phyloP scores from a whole-genome alignment of 768 basidiomycete species.

The Phlebiopsis flavidoalba region DNA sequence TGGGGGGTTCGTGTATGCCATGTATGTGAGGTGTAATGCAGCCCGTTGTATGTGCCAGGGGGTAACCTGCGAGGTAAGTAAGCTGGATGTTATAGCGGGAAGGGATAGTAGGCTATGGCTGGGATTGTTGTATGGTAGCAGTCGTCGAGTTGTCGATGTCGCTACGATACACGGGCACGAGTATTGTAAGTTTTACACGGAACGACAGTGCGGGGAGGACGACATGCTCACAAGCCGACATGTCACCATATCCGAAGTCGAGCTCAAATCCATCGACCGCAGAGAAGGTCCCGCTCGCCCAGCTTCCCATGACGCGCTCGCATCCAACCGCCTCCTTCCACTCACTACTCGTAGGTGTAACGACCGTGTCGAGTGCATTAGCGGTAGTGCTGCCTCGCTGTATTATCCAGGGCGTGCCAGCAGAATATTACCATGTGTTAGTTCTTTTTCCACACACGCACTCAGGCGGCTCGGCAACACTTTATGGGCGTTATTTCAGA shows the following conservation, averaged over 20 bases:
- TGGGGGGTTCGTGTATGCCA: constrained; percentile 37
- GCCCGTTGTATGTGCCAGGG: constrained; percentile 46
- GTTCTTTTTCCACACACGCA: constrained; percentile 35
- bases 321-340: constrained; percentile 29
- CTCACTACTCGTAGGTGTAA: constrained; percentile 17
- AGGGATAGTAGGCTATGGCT: constrained; percentile 13
- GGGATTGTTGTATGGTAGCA: constrained; percentile 26
- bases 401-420: constrained; percentile 32
- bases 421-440: constrained; percentile 45
- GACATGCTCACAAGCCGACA: constrained; percentile 36
- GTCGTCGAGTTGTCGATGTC: constrained; percentile 40
- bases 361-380: constrained; percentile 20
- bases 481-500: constrained; percentile 43
- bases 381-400: constrained; percentile 34
- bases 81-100: constrained; percentile 18
- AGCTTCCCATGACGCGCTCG: too few species aligned
- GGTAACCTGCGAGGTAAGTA: constrained; percentile 37
- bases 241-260: constrained; percentile 40
- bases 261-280: constrained; percentile 34
- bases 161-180: constrained; percentile 14
- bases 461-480: constrained; percentile 39
- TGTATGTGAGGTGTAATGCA: constrained; percentile 45
- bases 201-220: constrained; percentile 1
- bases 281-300: constrained; percentile 25
- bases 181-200: constrained; percentile 4